A percentile compares a stretch with the other conserved stretches of the same genome.
Conservation (phyloP, 441 rosid species). For the Flueggea neowawraea region DNA sequence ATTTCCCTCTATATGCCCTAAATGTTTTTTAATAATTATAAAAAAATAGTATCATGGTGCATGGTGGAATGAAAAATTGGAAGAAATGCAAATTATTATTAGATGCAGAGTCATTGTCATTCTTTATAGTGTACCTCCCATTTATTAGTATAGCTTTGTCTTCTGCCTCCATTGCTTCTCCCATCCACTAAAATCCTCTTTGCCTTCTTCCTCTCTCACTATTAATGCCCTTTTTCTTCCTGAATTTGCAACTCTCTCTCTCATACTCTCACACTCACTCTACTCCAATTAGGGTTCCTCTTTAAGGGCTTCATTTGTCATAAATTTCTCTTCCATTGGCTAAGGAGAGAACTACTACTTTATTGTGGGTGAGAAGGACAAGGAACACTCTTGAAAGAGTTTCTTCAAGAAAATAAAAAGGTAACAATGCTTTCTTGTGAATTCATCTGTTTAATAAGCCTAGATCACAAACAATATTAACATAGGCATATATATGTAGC, state of each 20-base stretch:
- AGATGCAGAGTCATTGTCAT: slow-evolving; percentile 75
- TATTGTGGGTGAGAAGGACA: slow-evolving; percentile 27
- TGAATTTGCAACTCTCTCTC: slow-evolving; percentile 22
- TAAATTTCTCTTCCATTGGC: slow-evolving; percentile 32
- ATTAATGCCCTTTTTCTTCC: slow-evolving; percentile 15
- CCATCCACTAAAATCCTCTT: slow-evolving; percentile 54
- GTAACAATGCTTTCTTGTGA: slow-evolving; percentile 32
- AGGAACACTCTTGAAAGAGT: slow-evolving; percentile 37
- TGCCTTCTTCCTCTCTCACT: slow-evolving; percentile 31
- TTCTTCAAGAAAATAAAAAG: slow-evolving; percentile 30
- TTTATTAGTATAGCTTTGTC: slow-evolving; percentile 70
- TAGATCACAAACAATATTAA: slow-evolving; percentile 31
- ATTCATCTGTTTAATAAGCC: slow-evolving; percentile 31
- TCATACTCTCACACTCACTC: slow-evolving; percentile 14
- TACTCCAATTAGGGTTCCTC: slow-evolving; percentile 44
- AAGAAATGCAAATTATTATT: slow-evolving; percentile 39
- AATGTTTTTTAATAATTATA: no score
- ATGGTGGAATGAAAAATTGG: no score
- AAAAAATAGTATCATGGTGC: no score
- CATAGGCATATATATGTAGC: slow-evolving; percentile 20
- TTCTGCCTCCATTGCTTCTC: slow-evolving; percentile 50
- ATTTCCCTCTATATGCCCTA: no score
- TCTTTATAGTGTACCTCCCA: slow-evolving; percentile 58
- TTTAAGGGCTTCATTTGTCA: slow-evolving; percentile 26
- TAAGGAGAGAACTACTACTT: slow-evolving; percentile 23